phyloP scores from a whole-genome alignment of 306 rosid genomes.

The Dalbergia cultrata region DNA sequence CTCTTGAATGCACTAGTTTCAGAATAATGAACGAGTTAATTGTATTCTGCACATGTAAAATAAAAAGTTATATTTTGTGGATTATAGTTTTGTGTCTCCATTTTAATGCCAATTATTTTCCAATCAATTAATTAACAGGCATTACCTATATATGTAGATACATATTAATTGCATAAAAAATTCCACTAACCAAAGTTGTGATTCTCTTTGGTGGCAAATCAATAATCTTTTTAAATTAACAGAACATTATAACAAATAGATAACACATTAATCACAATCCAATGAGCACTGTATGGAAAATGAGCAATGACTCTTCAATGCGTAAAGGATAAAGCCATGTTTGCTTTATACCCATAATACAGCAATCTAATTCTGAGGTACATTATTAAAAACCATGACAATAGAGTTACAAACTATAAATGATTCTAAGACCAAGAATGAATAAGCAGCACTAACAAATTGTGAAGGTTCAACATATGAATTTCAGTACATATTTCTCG shows the following conservation, averaged over 20 bases:
- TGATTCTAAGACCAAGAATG: not conserved
- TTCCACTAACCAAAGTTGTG: not conserved
- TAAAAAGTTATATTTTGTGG: constrained; percentile 27
- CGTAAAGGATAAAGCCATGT: too few relatives aligned
- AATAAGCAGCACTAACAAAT: constrained; percentile 22
- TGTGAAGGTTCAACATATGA: constrained; percentile 31
- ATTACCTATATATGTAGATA: not conserved
- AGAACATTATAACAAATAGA: not conserved
- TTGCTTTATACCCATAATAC: not conserved
- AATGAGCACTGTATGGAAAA: not conserved
- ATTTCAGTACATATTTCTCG: not conserved
- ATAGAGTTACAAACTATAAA: constrained; percentile 9
- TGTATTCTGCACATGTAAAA: constrained; percentile 41
- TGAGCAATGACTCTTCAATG: too few relatives aligned
- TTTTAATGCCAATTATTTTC: not conserved
- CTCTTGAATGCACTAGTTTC: constrained; percentile 17
- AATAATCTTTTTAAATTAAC: constrained; percentile 1
- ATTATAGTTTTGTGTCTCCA: not conserved
- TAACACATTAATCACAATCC: not conserved
- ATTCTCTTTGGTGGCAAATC: not conserved
- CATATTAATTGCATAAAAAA: not conserved
- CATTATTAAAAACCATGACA: constrained; percentile 5
- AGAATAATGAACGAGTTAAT: constrained; percentile 23
- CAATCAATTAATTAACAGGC: not conserved
- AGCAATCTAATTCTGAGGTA: not conserved